A percentile compares a stretch with the other conserved stretches of the same genome.
Evolutionary conservation across 176 grass and related monocot species (phyloP).

Genomic region (Hsuehochloa calcarea): DNA sequence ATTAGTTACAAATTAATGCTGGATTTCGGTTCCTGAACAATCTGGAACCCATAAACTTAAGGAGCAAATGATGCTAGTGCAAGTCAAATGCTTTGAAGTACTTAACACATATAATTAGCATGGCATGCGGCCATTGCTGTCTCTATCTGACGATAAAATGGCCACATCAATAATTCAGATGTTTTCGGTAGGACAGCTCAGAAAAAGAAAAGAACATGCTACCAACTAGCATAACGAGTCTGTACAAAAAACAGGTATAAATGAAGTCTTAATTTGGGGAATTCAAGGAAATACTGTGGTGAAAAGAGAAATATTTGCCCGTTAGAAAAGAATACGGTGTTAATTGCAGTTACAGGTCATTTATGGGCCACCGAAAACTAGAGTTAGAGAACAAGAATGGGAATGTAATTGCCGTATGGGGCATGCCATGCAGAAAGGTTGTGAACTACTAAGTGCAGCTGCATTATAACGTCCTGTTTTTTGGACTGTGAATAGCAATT

Average conservation of each 20-base stretch:
- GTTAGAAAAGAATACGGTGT: background rate
- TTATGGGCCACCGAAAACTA: background rate
- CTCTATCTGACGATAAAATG: background rate
- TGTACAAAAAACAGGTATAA: no score
- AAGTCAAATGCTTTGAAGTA: background rate
- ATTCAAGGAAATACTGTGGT: background rate
- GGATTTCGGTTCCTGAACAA: background rate
- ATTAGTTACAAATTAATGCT: background rate
- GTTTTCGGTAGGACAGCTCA: background rate
- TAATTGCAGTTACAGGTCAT: background rate
- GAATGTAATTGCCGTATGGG: background rate
- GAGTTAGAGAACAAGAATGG: background rate
- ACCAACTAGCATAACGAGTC: background rate
- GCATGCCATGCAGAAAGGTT: background rate
- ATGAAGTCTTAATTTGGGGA: background rate
- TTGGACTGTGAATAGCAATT: no score
- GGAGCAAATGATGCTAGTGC: background rate
- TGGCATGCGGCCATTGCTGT: background rate
- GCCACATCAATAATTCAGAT: background rate
- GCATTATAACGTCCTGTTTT: no score
- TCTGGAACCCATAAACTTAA: background rate
- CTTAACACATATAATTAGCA: background rate
- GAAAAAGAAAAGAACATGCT: background rate
- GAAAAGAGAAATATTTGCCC: background rate
- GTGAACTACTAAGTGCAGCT: no score